Evolutionary conservation across 805 yeast genomes (phyloP).

Genomic region (Starmerella tilneyi): DNA sequence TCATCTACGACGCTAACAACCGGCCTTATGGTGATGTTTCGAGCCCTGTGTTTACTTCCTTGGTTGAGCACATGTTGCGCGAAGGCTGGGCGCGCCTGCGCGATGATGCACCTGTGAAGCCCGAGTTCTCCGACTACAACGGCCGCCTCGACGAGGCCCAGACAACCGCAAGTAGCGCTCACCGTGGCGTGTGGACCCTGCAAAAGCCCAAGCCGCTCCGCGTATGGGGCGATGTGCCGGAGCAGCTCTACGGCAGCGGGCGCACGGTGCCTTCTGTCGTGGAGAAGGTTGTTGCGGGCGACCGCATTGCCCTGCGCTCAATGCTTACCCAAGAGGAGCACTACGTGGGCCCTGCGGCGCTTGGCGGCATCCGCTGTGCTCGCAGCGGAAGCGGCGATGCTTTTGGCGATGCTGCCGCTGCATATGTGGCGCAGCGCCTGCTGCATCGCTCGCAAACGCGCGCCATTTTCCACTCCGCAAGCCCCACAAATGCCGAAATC

Average conservation of each 20-base stretch:
- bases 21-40: constrained; percentile 65
- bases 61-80: constrained; percentile 45
- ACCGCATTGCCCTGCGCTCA: constrained; percentile 55
- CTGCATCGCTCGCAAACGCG: constrained; percentile 47
- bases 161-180: constrained; percentile 41
- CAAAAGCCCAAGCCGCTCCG: constrained; percentile 13
- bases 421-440: constrained; percentile 36
- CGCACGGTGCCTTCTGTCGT: constrained; percentile 50
- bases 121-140: constrained; percentile 38
- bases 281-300: constrained; percentile 71
- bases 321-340: constrained; percentile 43
- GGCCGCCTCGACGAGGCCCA: constrained; percentile 30
- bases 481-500: constrained; percentile 34
- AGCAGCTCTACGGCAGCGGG: constrained; percentile 23
- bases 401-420: constrained; percentile 32
- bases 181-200: constrained; percentile 47
- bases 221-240: constrained; percentile 22
- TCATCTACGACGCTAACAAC: constrained; percentile 40
- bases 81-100: constrained; percentile 56
- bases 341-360: constrained; percentile 46
- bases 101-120: constrained; percentile 37
- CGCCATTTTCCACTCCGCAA: constrained; percentile 49
- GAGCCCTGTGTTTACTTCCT: constrained; percentile 52
- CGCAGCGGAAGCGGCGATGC: constrained; percentile 44
- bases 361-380: constrained; percentile 69